Conservation (phyloP, 1,284 basidiomycete genomes). For the Sanghuangporus weigelae region DNA sequence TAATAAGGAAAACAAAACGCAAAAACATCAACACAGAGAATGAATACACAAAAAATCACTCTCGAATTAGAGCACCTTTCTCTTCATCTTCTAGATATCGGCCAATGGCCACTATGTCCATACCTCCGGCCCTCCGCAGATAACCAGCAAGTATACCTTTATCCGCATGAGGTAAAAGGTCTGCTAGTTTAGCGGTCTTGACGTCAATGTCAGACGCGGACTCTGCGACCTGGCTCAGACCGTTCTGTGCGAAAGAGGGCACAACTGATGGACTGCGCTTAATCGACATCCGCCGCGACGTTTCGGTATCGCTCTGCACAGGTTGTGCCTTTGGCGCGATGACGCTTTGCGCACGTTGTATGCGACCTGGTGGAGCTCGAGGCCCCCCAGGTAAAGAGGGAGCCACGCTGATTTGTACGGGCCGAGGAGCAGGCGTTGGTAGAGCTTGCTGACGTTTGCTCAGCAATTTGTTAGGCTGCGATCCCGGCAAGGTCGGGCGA, state of each 20-base stretch:
- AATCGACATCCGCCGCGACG: background rate
- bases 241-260: conserved; percentile 7
- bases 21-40: background rate
- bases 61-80: conserved; percentile 42
- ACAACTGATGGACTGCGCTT: conserved; percentile 15
- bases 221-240: conserved; percentile 4
- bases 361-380: conserved; percentile 59
- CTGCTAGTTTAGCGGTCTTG: conserved; percentile 68
- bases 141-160: conserved; percentile 66
- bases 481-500: conserved; percentile 14
- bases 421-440: conserved; percentile 28
- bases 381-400: conserved; percentile 71
- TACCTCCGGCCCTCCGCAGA: conserved; percentile 59
- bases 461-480: conserved; percentile 34
- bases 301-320: conserved; percentile 20
- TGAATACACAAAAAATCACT: background rate
- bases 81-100: conserved; percentile 86
- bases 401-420: conserved; percentile 33
- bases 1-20: background rate
- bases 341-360: conserved; percentile 63
- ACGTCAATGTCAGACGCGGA: conserved; percentile 48
- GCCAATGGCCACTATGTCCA: conserved; percentile 80
- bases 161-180: conserved; percentile 75
- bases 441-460: conserved; percentile 36
- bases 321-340: conserved; percentile 35